phyloP scores from a whole-genome alignment of 2,329 filamentous ascomycete species.

The Teratosphaeria epicoccoides region DNA sequence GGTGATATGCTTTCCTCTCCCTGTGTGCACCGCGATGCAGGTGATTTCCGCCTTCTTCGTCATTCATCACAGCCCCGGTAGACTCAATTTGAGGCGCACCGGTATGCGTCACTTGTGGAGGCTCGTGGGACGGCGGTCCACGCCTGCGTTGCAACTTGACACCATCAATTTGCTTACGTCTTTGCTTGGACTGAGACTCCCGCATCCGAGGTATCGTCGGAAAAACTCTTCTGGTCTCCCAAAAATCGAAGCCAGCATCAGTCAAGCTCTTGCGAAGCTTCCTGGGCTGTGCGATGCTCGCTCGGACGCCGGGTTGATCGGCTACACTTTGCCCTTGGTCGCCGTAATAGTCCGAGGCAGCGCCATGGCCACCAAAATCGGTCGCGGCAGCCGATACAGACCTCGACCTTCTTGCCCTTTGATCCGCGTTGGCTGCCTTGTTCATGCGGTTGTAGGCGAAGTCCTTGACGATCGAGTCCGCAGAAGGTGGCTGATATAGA shows the following conservation, averaged over 20 bases:
- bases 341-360: slow-evolving; percentile 49
- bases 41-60: not conserved
- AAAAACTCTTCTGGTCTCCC: not conserved
- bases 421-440: not conserved
- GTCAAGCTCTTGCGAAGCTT: not conserved
- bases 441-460: slow-evolving; percentile 18
- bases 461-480: slow-evolving; percentile 23
- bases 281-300: slow-evolving; percentile 7
- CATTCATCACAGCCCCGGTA: not conserved
- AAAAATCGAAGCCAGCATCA: not conserved
- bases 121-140: not conserved
- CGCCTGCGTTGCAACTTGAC: not conserved
- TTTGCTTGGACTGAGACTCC: not conserved
- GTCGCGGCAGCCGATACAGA: not conserved
- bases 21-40: not conserved
- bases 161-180: not conserved
- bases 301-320: slow-evolving; percentile 48
- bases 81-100: not conserved
- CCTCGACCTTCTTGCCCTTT: not conserved
- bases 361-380: slow-evolving; percentile 33
- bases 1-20: not conserved
- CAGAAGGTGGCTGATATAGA: slow-evolving; percentile 20
- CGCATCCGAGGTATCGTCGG: not conserved
- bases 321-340: slow-evolving; percentile 50
- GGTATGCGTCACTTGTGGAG: not conserved